phyloP scores from a whole-genome alignment of 2,329 filamentous ascomycete species.

The Didymella lethalis region DNA sequence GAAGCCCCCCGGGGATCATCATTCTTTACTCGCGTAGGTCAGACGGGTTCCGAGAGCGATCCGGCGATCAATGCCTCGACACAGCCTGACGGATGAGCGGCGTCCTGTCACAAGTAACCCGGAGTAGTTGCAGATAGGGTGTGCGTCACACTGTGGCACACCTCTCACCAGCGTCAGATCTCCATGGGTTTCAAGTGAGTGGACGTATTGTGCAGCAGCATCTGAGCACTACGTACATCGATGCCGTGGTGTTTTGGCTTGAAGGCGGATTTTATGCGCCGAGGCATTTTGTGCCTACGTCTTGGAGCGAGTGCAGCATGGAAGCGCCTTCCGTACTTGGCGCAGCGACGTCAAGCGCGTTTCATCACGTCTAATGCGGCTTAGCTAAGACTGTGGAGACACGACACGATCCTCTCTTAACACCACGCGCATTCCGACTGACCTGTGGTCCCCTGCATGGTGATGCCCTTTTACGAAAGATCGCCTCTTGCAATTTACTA shows the following conservation, averaged over 20 bases:
- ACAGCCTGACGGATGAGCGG: conserved; percentile 23
- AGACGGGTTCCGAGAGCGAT: conserved; percentile 24
- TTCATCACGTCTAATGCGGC: conserved; percentile 8
- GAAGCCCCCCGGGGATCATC: conserved; percentile 22
- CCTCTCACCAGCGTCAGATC: conserved; percentile 8
- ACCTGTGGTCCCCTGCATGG: conserved; percentile 18
- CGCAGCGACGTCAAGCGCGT: conserved; percentile 19
- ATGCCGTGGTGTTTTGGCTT: conserved; percentile 29
- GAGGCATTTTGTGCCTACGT: conserved; percentile 15
- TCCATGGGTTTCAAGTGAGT: conserved; percentile 10
- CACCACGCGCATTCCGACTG: conserved; percentile 21
- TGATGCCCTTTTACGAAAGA: conserved; percentile 16
- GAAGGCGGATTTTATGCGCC: conserved; percentile 18
- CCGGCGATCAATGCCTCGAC: conserved; percentile 19
- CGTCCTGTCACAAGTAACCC: conserved; percentile 18
- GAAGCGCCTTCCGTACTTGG: conserved; percentile 21
- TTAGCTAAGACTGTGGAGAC: neutral
- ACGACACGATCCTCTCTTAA: conserved; percentile 20
- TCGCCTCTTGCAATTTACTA: conserved; percentile 10
- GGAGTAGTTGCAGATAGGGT: conserved; percentile 17
- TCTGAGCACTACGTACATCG: conserved; percentile 13
- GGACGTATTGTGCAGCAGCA: conserved; percentile 11
- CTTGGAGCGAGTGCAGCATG: conserved; percentile 9
- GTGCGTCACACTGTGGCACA: conserved; percentile 10
- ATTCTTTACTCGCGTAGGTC: conserved; percentile 19